Base-by-base conservation (phyloP, 2,329 filamentous ascomycete species). In the Apiospora rasikravindrae region DNA sequence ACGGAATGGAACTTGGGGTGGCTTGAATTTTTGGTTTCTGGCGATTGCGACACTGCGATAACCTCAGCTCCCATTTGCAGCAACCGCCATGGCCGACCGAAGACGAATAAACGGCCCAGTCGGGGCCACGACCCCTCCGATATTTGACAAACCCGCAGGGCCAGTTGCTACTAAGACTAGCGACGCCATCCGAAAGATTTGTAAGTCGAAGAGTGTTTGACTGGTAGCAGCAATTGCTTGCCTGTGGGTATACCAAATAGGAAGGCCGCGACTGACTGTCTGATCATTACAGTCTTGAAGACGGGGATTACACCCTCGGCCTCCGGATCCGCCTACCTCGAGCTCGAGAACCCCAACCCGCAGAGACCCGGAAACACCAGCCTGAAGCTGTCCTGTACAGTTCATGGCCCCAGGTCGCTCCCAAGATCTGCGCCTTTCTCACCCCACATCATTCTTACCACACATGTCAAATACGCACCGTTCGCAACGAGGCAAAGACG, bases 401-500 rank as follows among this genome's bases (percentile, higher is more conserved):
- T 98, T 71, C 96, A 98, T 83, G 96, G 96, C 1, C 96, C 96
- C 4, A 91, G 95, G 76, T 95, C 96, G 33, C 88, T 99, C 57
- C 95, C 96, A 44, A 91, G 95, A 80, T 97, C 94, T 71, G 94
- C 94, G 40, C 92, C 94, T 1, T 99, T 98, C 84, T 96, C 94
- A 70, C 94, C 96, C 13, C 95, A 98, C 78, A 90, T 98, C 75
- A 92, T 98, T 64, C 89, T 99, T 69, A 94, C 93, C 19, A 97
- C 96, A 2, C 94, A 98, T 77, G 93, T 99, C 80, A 99, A 98
- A 84, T 98, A 97, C 81, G 95, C 96, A 0, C 95, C 96, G 0
- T 99, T 99, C 80, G 96, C 96, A 2, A 94, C 94, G 7, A 89
- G 93, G 72, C 89, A 92, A 77, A 89, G 96, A 73, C 90, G 93